Percentiles rank a stretch among this genome's conserved stretches.
Conservation (phyloP, 176 grass and related monocot species). For the Carex pumila region DNA sequence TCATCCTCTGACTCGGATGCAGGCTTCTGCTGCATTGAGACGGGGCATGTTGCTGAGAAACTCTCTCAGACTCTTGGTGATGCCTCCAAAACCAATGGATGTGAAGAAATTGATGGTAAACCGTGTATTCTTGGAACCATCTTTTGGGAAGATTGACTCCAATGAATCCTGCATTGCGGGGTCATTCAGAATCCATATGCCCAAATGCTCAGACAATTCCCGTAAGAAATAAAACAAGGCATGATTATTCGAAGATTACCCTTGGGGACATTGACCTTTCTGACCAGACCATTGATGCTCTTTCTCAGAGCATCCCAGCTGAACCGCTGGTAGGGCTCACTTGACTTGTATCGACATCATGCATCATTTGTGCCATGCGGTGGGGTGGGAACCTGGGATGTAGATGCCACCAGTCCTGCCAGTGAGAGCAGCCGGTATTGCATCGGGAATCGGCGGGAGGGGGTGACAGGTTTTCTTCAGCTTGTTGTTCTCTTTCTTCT, state of each 20-base stretch:
- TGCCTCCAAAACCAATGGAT: conserved; percentile 81
- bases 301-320: conserved; percentile 94
- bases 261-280: conserved; percentile 74
- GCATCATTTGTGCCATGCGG: conserved; percentile 92
- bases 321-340: conserved; percentile 66
- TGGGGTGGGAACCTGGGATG: conserved; percentile 53
- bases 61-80: conserved; percentile 75
- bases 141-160: conserved; percentile 82
- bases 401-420: conserved; percentile 83
- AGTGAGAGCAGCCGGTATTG: conserved; percentile 26
- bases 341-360: conserved; percentile 76
- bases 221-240: conserved; percentile 21
- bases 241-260: background rate
- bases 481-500: background rate
- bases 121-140: conserved; percentile 90
- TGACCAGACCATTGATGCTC: conserved; percentile 87
- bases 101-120: conserved; percentile 74
- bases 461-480: conserved; percentile 18
- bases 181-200: conserved; percentile 83
- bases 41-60: conserved; percentile 92
- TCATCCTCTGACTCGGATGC: conserved; percentile 38
- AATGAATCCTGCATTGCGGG: conserved; percentile 69
- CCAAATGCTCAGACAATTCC: conserved; percentile 85
- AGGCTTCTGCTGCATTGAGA: conserved; percentile 79
- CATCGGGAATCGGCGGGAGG: conserved; percentile 39